Evolutionary conservation across 2,329 filamentous ascomycete genomes (phyloP).

Genomic region (Knufia fluminis): DNA sequence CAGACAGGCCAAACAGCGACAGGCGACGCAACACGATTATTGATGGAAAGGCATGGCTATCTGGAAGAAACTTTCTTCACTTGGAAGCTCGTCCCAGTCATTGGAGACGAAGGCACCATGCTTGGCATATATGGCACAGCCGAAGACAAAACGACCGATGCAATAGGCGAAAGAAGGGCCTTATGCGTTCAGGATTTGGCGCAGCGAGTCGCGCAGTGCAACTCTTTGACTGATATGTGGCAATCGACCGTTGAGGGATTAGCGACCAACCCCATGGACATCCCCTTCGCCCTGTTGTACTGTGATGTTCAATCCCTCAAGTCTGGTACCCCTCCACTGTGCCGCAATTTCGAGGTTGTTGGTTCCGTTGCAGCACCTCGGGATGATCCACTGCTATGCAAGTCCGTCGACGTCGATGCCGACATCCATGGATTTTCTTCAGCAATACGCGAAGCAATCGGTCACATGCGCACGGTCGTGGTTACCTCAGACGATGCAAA

Average conservation of each 20-base stretch:
- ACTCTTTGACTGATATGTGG: constrained; percentile 42
- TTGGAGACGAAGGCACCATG: constrained; percentile 32
- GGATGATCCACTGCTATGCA: background rate
- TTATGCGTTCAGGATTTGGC: constrained; percentile 37
- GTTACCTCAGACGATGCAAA: background rate
- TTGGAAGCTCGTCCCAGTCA: constrained; percentile 42
- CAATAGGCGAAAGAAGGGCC: constrained; percentile 35
- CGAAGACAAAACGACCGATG: constrained; percentile 35
- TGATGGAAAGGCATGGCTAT: constrained; percentile 36
- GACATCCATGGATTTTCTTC: background rate
- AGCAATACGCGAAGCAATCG: background rate
- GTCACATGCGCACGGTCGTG: background rate
- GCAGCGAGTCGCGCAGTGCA: constrained; percentile 29
- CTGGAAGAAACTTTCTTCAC: constrained; percentile 42
- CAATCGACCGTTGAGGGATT: constrained; percentile 37
- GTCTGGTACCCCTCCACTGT: background rate
- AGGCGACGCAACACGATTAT: constrained; percentile 41
- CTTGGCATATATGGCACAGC: constrained; percentile 43
- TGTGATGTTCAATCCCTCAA: constrained; percentile 36
- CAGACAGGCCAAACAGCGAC: constrained; percentile 27
- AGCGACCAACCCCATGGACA: constrained; percentile 39
- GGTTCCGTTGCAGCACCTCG: constrained; percentile 1
- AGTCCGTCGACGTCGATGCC: background rate
- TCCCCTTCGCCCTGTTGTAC: constrained; percentile 45
- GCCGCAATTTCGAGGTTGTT: background rate